Evolutionary conservation across 1,284 basidiomycete genomes (phyloP), one percentile per base, ranked within the genome.

Genomic region (Neolentinus lepideus): DNA sequence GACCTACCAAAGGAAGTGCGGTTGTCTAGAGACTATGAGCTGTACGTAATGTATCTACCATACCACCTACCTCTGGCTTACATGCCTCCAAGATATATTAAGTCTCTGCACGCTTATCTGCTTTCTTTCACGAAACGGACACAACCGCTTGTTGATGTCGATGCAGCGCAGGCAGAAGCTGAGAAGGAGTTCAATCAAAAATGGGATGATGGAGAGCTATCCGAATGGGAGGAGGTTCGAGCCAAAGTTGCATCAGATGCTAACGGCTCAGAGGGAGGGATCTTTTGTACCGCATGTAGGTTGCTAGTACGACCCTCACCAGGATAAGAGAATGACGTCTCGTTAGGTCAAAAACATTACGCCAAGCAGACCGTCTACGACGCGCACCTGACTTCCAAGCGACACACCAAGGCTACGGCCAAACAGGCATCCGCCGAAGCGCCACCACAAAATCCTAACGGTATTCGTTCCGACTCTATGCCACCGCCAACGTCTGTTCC

Each of bases 331-430:
- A 57, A 47, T 55, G 55, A 56, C 54, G 38, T 33, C 53, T 21
- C 38, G 51, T 56, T 56, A 94, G 92, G 94, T 68, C 91, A 94
- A 69, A 94, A 95, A 67, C 78, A 81, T 59, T 99, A 98, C 70
- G 84, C 95, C 12, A 99, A 98, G 70, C 92, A 98, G 70, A 98
- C 96, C 0, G 97, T 99, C 3, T 99, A 95, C 70, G 93, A 98
- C 64, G 95, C 94, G 3, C 97, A 99, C 68, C 74, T 99, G 51
- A 92, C 85, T 9, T 96, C 94, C 27, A 94, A 93, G 71, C 98
- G 94, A 69, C 97, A 99, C 69, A 75, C 92, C 67, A 99, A 98
- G 71, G 90, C 93, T 11, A 79, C 83, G 11, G 83, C 87, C 53
- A 89, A 88, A 63, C 83, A 90, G 62, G 83, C 81, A 2, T 68